Evolutionary conservation across 2,329 filamentous ascomycete species (phyloP).

Genomic region (Phaeosphaeria sp.): DNA sequence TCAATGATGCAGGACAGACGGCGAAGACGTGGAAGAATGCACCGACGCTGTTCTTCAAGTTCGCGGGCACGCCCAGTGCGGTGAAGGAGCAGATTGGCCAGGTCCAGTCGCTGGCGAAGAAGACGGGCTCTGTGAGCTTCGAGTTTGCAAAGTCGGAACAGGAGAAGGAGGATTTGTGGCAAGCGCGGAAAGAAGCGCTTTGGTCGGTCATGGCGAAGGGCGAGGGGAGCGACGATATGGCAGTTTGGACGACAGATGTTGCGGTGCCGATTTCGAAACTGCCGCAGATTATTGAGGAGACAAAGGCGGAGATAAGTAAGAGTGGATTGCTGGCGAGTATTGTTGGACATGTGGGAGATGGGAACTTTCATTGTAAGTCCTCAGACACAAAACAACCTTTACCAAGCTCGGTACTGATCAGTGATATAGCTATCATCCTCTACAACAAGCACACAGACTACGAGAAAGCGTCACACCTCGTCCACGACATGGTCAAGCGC

Average conservation of each 20-base stretch:
- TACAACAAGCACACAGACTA: constrained; percentile 71
- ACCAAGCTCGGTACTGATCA: constrained; percentile 6
- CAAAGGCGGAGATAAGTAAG: constrained; percentile 69
- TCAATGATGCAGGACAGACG: constrained; percentile 71
- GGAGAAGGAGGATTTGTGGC: constrained; percentile 76
- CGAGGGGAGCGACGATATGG: constrained; percentile 62
- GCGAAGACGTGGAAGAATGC: constrained; percentile 71
- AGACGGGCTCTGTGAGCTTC: constrained; percentile 69
- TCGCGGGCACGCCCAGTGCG: constrained; percentile 69
- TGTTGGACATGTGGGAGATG: constrained; percentile 77
- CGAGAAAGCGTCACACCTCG: constrained; percentile 70
- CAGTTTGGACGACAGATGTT: constrained; percentile 82
- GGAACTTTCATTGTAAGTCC: constrained; percentile 71
- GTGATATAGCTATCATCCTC: constrained; percentile 62
- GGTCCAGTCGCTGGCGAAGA: constrained; percentile 67
- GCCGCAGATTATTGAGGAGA: constrained; percentile 78
- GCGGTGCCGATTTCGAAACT: constrained; percentile 76
- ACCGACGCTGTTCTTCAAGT: constrained; percentile 79
- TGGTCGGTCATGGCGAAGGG: constrained; percentile 75
- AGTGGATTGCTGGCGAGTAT: constrained; percentile 70
- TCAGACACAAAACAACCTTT: constrained; percentile 15
- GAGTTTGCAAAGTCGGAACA: constrained; percentile 71
- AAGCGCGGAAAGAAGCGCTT: constrained; percentile 75
- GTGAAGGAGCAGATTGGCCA: constrained; percentile 81
- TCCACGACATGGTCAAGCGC: constrained; percentile 85